Base-by-base conservation (phyloP, 192 early-diverging fungal species). In the Phycomyces nitens region DNA sequence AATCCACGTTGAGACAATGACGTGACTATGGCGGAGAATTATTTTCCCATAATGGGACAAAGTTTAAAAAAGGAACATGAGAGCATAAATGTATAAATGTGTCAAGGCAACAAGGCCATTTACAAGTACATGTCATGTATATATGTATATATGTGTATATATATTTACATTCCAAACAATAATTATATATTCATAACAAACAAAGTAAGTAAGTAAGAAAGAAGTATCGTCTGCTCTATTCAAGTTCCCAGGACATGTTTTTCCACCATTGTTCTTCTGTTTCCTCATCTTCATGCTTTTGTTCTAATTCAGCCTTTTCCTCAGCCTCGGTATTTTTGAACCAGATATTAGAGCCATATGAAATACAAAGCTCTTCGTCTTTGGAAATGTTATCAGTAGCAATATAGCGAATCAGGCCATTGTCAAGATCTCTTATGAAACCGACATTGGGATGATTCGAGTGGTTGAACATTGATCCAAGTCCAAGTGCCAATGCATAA, bases 401-500 rank as follows among this genome's bases (percentile, higher is more conserved):
- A 0, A 77, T 62, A 39, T 88, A 88, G 15, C 75, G 71, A 62
- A 88, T 86, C 43, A 88, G n/a, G 14, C 60, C 65, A 20, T 74
- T 75, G 0, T 60, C 64, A 61, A 83, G 74, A 55, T 88, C 86
- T 27, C 86, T 72, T 44, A 79, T 71, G 62, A 88, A 88, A 0
- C 84, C 86, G 2, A 88, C 76, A 51, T 86, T 88, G 34, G 84
- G 81, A 0, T 64, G 50, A 7, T 75, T 72, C 66, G 80, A 74
- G 51, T 88, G 84, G 59, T 86, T 86, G 65, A 88, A 88, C 84
- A 85, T 84, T 56, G 82, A 82, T 9, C 86, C 86, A 18, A 88
- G 77, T 0, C 86, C 86, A 50, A 88, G 71, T 0, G 86, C 84
- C 21, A 88, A 68, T 9, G 81, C 86, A 74, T 75, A 84, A 15